phyloP scores from a whole-genome alignment of 2,329 filamentous ascomycete genomes.

The Aspergillus fijiensis region DNA sequence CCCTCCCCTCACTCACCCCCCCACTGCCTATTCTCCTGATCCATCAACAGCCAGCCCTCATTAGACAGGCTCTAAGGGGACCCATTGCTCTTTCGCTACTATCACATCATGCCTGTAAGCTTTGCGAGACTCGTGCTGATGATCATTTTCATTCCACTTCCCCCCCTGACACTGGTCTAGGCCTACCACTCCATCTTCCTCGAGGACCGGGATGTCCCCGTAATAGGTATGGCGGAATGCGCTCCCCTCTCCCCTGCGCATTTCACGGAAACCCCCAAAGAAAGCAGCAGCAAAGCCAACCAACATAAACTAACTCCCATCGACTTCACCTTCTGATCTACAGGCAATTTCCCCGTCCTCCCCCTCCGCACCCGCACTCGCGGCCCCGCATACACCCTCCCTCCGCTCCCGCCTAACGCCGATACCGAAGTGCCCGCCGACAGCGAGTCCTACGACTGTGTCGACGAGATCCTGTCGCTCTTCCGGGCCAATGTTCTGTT shows the following conservation, averaged over 20 bases:
- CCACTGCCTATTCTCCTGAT: conserved; percentile 8
- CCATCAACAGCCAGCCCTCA: conserved; percentile 11
- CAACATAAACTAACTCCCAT: background rate
- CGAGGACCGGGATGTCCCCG: conserved; percentile 69
- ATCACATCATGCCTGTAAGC: conserved; percentile 50
- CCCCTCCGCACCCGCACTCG: conserved; percentile 92
- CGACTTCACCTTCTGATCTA: conserved; percentile 20
- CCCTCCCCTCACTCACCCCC: background rate
- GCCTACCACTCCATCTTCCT: conserved; percentile 98
- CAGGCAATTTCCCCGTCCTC: conserved; percentile 90
- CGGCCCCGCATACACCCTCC: conserved; percentile 87
- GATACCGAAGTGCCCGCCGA: conserved; percentile 68
- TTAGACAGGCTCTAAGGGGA: conserved; percentile 25
- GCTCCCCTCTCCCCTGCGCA: conserved; percentile 23
- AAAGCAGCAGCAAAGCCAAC: background rate
- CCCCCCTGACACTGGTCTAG: conserved; percentile 47
- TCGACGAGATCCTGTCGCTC: conserved; percentile 87
- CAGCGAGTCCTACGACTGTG: conserved; percentile 89
- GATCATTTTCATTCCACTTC: background rate
- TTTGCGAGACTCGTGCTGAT: background rate
- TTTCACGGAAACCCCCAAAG: conserved; percentile 16
- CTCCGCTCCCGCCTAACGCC: conserved; percentile 60
- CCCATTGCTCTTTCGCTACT: conserved; percentile 4
- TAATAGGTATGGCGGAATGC: conserved; percentile 53
- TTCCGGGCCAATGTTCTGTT: conserved; percentile 99